Conservation (phyloP, 2,329 filamentous ascomycete genomes). For the Colletotrichum lupini region DNA sequence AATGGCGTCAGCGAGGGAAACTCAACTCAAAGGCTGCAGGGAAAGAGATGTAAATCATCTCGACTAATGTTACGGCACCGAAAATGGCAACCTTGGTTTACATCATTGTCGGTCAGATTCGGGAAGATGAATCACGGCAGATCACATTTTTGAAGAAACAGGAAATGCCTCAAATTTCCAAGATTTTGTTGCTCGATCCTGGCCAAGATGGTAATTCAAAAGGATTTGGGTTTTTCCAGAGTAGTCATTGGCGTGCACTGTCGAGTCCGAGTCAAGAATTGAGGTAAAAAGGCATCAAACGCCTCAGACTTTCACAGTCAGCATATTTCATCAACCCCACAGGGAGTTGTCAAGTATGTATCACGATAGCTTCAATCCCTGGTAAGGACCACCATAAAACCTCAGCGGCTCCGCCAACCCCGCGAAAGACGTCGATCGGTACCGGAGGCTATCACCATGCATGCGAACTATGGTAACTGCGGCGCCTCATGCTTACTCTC, state of each 20-base stretch:
- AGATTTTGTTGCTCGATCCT: neutral
- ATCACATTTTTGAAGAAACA: neutral
- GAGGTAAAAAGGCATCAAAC: neutral
- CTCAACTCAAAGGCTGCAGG: neutral
- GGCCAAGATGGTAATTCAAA: neutral
- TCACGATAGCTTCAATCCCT: slow-evolving; percentile 32
- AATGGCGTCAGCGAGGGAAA: neutral
- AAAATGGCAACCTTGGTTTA: neutral
- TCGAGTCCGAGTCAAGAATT: neutral
- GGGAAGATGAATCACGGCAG: neutral
- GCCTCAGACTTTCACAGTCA: neutral
- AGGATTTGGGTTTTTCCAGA: neutral
- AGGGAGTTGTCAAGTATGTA: neutral
- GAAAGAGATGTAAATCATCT: neutral
- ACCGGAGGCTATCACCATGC: neutral
- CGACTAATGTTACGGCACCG: slow-evolving; percentile 6
- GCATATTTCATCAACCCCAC: slow-evolving; percentile 6
- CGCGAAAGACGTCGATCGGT: neutral
- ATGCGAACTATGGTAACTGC: neutral
- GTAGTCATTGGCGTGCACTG: neutral
- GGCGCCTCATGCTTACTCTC: neutral
- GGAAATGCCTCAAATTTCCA: slow-evolving; percentile 6
- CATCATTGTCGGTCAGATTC: slow-evolving; percentile 1
- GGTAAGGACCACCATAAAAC: neutral
- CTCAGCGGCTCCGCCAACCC: neutral